Evolutionary conservation across 495 filamentous ascomycete genomes (phyloP), one percentile per base, ranked within the genome.

Genomic region (Rusavskia elegans): DNA sequence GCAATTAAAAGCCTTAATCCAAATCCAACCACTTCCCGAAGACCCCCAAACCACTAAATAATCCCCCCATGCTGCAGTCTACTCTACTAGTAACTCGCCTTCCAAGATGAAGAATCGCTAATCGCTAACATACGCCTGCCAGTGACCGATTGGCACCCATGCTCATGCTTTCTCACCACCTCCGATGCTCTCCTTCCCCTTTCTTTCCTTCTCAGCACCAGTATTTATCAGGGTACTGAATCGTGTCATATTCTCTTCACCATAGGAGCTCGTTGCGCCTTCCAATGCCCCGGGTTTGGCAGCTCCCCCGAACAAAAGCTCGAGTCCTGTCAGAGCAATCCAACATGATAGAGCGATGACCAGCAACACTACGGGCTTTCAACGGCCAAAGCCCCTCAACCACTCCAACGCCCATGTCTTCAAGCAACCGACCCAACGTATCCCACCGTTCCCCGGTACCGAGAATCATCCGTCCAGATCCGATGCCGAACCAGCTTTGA

Each of bases 331-430:
- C 19, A 46, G 21, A 46, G 44, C 20, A 46, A 46, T 54, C 32
- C 50, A 50, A 53, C 36, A 58, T 58, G 56, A 58, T 53, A 39
- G 48, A 49, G 48, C 57, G 48, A 59, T 59, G 57, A 59, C 54
- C 48, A 56, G 46, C 37, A 40, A 56, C 30, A 36, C 37, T 30
- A 19, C 46, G 29, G 51, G 19, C 51, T 32, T 35, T 53, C 49
- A 53, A 40, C 39, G 42, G 32, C 50, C 39, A 19, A 27, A 23
- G 29, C 48, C 57, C 51, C 49, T 27, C 25, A 27, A 1, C 25
- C 25, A 27, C 20, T 38, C 50, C n/a, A 23, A 45, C 25, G 41
- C 49, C 8, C 50, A 55, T 38, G 20, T 40, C 40, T 55, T 46
- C 21, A 53, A 55, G 30, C 56, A 50, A 29, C 45, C 46, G 14